Percentiles rank a stretch among this genome's conserved stretches.
These are phyloP conservation scores for Trypanosoma platydactyli DNA, from an alignment of 208 protist species.

Conservation along the genomic window DNA sequence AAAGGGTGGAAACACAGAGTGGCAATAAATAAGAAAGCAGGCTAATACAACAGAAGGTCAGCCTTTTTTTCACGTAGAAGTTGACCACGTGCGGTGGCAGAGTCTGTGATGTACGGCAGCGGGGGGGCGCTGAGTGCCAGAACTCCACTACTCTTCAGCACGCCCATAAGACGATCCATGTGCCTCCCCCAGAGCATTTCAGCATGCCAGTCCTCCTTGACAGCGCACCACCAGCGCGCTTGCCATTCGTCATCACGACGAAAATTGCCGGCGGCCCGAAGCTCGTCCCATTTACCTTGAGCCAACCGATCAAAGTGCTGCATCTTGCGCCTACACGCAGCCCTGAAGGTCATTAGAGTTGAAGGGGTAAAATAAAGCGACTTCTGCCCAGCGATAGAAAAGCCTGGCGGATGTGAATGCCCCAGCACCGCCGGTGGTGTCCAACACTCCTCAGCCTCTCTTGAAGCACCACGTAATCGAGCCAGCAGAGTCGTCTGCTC, in stretches of 20 bases:
- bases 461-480: neutral
- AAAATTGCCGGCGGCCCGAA: neutral
- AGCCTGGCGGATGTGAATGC: too few species aligned
- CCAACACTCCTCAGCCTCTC: neutral
- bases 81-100: slow-evolving; percentile 4
- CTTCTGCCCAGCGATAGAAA: neutral
- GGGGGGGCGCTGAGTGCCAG: neutral
- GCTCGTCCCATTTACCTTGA: neutral
- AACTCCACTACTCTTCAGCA: neutral
- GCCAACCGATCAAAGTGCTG: slow-evolving; percentile 2
- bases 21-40: too few species aligned
- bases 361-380: neutral
- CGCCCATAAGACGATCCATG: neutral
- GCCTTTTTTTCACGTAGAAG: neutral
- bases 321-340: neutral
- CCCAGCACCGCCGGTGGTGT: too few species aligned
- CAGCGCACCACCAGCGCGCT: neutral
- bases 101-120: neutral
- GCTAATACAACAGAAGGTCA: too few species aligned
- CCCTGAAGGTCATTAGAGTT: neutral
- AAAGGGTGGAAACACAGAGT: too few species aligned
- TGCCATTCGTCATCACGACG: neutral
- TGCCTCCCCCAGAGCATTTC: neutral
- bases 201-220: neutral
- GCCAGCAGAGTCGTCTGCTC: neutral